These are phyloP conservation scores for Gypsophila paniculata DNA, from an alignment of 179 eudicot genomes.

Conservation along the genomic window DNA sequence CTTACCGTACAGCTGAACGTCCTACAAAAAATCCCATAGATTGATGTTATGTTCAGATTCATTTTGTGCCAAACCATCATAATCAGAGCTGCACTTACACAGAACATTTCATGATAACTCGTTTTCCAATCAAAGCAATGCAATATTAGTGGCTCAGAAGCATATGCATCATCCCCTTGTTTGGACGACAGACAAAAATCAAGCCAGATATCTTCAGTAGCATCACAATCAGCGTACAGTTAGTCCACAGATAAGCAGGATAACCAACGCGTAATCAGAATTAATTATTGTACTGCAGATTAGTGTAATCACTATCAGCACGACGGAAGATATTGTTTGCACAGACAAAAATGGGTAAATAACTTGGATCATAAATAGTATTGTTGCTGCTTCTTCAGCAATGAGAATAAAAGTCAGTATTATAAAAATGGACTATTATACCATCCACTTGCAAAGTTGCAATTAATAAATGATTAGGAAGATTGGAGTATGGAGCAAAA, in stretches of 20 bases:
- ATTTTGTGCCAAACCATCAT: conserved; percentile 4
- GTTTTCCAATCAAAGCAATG: conserved; percentile 15
- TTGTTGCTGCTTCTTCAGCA: conserved; percentile 5
- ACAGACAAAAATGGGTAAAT: neutral
- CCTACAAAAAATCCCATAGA: neutral
- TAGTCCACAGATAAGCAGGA: conserved; percentile 14
- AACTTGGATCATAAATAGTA: neutral
- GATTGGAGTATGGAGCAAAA: conserved; percentile 18
- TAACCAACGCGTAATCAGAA: conserved; percentile 5
- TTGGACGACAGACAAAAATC: conserved; percentile 13
- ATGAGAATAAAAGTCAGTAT: conserved; percentile 17
- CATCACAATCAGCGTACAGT: conserved; percentile 15
- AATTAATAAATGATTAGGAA: conserved; percentile 25
- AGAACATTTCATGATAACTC: conserved; percentile 1
- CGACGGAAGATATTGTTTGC: conserved; percentile 17
- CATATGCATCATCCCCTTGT: conserved; percentile 21
- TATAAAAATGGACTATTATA: conserved; percentile 11
- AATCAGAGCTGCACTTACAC: neutral
- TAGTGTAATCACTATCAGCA: conserved; percentile 16
- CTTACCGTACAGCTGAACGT: neutral
- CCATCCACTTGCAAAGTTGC: conserved; percentile 19
- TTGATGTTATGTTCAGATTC: neutral
- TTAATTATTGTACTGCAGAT: conserved; percentile 18
- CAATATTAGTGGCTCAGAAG: conserved; percentile 15
- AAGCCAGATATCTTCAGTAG: conserved; percentile 16